phyloP scores from a whole-genome alignment of 345 rosid species.

The Arabis hirsuta region DNA sequence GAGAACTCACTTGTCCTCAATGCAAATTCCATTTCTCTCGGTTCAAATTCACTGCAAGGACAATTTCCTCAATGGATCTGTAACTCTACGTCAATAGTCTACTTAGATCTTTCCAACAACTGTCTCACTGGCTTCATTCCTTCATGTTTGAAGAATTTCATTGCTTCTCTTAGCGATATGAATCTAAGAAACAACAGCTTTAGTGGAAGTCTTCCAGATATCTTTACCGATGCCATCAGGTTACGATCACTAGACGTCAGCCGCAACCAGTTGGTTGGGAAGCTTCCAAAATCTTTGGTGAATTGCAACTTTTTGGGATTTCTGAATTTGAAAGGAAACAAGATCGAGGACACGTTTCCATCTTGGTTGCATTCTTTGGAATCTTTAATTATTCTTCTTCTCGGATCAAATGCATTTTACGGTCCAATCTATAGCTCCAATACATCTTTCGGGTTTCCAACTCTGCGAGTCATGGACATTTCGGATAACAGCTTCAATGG shows the following conservation, averaged over 20 bases:
- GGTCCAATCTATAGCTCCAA: slow-evolving; percentile 28
- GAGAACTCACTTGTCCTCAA: no score
- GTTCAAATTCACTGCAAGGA: no score
- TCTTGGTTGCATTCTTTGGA: slow-evolving; percentile 6
- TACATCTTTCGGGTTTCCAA: slow-evolving; percentile 22
- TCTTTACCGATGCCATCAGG: not conserved
- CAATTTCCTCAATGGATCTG: no score
- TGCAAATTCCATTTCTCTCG: no score
- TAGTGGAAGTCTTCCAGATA: slow-evolving; percentile 14
- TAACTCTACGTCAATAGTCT: no score
- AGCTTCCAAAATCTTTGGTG: slow-evolving; percentile 30
- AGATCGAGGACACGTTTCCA: slow-evolving; percentile 36
- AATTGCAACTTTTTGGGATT: slow-evolving; percentile 42
- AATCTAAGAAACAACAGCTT: slow-evolving; percentile 8
- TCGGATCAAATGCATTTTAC: slow-evolving; percentile 47
- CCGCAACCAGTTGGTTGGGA: slow-evolving; percentile 41
- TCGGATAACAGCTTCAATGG: slow-evolving; percentile 1
- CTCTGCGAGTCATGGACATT: not conserved
- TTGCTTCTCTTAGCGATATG: not conserved
- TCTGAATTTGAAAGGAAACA: slow-evolving; percentile 47
- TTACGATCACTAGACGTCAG: slow-evolving; percentile 1
- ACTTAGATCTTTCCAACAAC: slow-evolving; percentile 49
- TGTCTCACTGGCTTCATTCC: slow-evolving; percentile 45
- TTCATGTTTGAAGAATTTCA: slow-evolving; percentile 20
- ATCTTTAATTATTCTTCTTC: slow-evolving; percentile 40